Conservation (phyloP, 805 yeast species). For the Lachancea nothofagi region DNA sequence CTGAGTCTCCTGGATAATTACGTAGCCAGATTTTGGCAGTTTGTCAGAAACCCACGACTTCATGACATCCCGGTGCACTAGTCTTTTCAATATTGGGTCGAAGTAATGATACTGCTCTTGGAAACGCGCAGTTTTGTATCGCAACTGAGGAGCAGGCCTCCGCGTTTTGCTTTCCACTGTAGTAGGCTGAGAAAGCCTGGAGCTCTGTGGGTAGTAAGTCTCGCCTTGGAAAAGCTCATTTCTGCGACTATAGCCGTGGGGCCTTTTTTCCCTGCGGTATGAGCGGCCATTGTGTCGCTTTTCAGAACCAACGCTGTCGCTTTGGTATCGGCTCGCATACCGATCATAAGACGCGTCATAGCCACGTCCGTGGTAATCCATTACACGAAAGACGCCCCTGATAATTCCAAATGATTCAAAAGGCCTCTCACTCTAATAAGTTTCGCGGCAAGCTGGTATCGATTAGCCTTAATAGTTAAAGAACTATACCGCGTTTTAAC, state of each 20-base stretch:
- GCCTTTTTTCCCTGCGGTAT: background rate
- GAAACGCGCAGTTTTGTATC: conserved; percentile 21
- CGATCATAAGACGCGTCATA: background rate
- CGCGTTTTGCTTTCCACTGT: background rate
- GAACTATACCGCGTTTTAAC: too few species aligned
- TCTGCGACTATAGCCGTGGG: background rate
- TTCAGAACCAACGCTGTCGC: background rate
- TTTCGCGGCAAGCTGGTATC: too few species aligned
- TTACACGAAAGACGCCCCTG: background rate
- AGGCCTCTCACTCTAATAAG: too few species aligned
- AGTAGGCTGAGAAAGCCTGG: conserved; percentile 1
- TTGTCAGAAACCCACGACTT: conserved; percentile 22
- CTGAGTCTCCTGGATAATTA: conserved; percentile 16
- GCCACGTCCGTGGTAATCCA: conserved; percentile 5
- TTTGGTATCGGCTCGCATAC: conserved; percentile 2
- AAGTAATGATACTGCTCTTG: conserved; percentile 29
- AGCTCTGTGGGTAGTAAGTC: conserved; percentile 16
- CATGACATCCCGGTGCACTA: conserved; percentile 24
- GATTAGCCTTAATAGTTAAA: too few species aligned
- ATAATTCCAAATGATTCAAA: too few species aligned
- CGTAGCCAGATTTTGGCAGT: conserved; percentile 25
- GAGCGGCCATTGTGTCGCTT: conserved; percentile 2
- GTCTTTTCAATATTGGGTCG: conserved; percentile 19
- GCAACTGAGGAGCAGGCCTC: conserved; percentile 22
- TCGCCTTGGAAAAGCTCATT: conserved; percentile 10